Evolutionary conservation across 768 basidiomycete genomes (phyloP).

Genomic region (Leccinellum albellum): DNA sequence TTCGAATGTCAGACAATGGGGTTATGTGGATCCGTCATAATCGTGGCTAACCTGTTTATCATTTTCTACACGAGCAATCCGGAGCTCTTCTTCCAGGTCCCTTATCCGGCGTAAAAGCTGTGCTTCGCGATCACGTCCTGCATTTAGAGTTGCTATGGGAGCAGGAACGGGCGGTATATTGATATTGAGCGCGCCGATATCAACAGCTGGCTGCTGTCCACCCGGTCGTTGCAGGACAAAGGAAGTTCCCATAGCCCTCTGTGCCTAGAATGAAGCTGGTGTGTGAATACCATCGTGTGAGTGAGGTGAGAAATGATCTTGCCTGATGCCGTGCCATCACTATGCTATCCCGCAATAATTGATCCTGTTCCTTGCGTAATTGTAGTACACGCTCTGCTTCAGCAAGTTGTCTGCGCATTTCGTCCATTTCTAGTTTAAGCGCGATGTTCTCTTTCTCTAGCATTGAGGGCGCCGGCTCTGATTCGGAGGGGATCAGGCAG

Average conservation of each 20-base stretch:
- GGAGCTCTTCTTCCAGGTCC: constrained; percentile 79
- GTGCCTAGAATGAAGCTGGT: constrained; percentile 48
- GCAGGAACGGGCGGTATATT: constrained; percentile 48
- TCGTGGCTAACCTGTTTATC: constrained; percentile 67
- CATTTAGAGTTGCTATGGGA: constrained; percentile 46
- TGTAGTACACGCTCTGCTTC: constrained; percentile 62
- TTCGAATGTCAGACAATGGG: constrained; percentile 11
- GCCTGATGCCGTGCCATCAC: constrained; percentile 67
- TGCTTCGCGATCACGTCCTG: constrained; percentile 56
- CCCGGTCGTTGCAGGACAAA: constrained; percentile 47
- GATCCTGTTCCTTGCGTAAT: constrained; percentile 73
- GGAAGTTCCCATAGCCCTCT: constrained; percentile 74
- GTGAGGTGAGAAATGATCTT: constrained; percentile 16
- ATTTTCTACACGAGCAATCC: constrained; percentile 61
- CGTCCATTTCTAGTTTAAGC: constrained; percentile 59
- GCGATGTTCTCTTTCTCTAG: constrained; percentile 65
- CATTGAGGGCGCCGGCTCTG: constrained; percentile 44
- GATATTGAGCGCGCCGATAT: constrained; percentile 56
- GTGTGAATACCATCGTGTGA: constrained; percentile 2
- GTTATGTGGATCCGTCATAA: not conserved
- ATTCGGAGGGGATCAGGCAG: constrained; percentile 63
- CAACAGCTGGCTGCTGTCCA: constrained; percentile 38
- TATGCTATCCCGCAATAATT: constrained; percentile 77
- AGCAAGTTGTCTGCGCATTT: constrained; percentile 54
- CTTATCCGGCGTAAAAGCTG: constrained; percentile 50